Base-by-base conservation (phyloP, 768 basidiomycete genomes). In the Antrodiella citrinella region DNA sequence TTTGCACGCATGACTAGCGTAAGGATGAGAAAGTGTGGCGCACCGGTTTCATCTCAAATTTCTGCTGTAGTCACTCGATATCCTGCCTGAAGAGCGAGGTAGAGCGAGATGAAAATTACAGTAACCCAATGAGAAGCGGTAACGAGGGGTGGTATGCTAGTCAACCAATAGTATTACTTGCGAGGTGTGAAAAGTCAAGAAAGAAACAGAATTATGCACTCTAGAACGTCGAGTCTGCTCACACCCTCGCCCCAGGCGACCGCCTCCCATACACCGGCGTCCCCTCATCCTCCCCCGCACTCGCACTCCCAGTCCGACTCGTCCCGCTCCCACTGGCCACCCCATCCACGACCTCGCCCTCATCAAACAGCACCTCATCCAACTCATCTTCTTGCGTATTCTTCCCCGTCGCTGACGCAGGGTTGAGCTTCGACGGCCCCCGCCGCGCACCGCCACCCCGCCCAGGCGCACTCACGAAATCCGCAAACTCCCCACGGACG, bases 341-440 rank as follows among this genome's bases (percentile, higher is more conserved):
- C 7, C 39, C 55, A 15, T 51, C 54, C 15, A 67, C 69, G 48
- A 65, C 54, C 54, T 75, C 78, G 49, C 75, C 80, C 55, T 80
- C 80, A 58, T 87, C 83, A 57, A 87, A 83, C 12, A 84, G 60
- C 26, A 82, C 70, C 58, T 83, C 76, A 42, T 67, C 65, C 5
- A 53, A 59, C 26, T 58, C 64, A 44, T 65, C 54, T 49, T 55
- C 43, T 26, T 58, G 23, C 21, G 45, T 38, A 52, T 48, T 50
- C 53, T 42, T 13, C 52, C 57, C 20, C 43, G 47, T 15, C 54
- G 43, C 54, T 55, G 18, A 55, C 57, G 58, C 59, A 4, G 61
- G 57, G 49, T 60, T 59, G 19, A 55, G 39, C 23, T 39, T 44
- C 12, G 54, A 55, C 18, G 44, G 30, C 24, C 48, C 45, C 25